Conservation (phyloP, 441 rosid genomes). For the Kokia cookei region DNA sequence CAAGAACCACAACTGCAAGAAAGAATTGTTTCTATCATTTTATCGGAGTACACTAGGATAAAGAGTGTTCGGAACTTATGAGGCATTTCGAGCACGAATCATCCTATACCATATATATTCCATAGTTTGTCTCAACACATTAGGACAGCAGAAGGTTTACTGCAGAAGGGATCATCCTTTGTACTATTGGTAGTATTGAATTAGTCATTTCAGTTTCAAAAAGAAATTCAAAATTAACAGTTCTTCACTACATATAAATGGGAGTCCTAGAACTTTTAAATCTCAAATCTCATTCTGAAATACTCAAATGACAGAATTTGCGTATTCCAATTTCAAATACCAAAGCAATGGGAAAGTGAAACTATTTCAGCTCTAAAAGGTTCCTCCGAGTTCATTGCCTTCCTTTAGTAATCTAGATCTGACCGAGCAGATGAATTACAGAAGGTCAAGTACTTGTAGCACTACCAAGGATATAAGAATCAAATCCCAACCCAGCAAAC, state of each 20-base stretch:
- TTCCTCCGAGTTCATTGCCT: background rate
- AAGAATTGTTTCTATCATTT: constrained; percentile 9
- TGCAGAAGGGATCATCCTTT: background rate
- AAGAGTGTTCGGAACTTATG: background rate
- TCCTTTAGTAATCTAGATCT: background rate
- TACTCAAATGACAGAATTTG: background rate
- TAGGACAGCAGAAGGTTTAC: background rate
- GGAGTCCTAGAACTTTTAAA: no score
- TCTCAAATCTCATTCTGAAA: background rate
- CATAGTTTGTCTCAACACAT: background rate
- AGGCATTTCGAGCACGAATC: background rate
- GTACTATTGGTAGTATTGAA: background rate
- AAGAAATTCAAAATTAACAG: background rate
- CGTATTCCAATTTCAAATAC: no score
- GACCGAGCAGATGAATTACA: background rate
- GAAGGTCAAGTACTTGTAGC: background rate
- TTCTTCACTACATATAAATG: no score
- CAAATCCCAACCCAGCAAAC: background rate
- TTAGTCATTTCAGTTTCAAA: background rate
- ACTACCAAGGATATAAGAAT: background rate
- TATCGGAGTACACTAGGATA: background rate
- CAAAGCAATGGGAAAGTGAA: background rate
- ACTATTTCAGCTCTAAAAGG: background rate
- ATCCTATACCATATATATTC: background rate
- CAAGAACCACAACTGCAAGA: constrained; percentile 86